phyloP scores from a whole-genome alignment of 352 stramenopile genomes.

The Phytophthora pini region DNA sequence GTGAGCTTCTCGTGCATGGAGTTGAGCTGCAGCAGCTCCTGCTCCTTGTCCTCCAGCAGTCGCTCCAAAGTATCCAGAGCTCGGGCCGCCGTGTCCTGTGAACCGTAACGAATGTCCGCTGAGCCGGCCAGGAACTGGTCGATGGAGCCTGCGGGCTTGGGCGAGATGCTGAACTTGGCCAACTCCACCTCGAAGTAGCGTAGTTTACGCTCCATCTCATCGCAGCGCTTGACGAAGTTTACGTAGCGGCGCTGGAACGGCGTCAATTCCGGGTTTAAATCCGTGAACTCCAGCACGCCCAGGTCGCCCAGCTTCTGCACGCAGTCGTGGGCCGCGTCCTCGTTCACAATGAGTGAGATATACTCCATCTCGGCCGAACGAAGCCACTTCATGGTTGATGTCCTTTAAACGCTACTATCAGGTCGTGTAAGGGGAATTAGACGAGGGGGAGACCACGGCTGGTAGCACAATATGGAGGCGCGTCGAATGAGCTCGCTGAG shows the following conservation, averaged over 20 bases:
- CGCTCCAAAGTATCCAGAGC: slow-evolving; percentile 96
- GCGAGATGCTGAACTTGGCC: slow-evolving; percentile 92
- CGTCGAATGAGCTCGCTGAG: slow-evolving; percentile 12
- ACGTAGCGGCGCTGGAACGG: slow-evolving; percentile 99
- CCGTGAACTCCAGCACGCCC: slow-evolving; percentile 98
- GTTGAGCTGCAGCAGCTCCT: slow-evolving; percentile 97
- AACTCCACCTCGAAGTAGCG: slow-evolving; percentile 96
- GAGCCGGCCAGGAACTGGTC: slow-evolving; percentile 81
- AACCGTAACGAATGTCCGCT: slow-evolving; percentile 81
- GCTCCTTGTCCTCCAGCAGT: slow-evolving; percentile 97
- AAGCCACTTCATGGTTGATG: slow-evolving; percentile 92
- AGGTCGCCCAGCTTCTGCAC: slow-evolving; percentile 96
- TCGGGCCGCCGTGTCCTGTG: slow-evolving; percentile 78
- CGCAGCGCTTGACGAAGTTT: slow-evolving; percentile 98
- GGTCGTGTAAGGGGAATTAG: background rate
- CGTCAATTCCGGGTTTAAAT: slow-evolving; percentile 98
- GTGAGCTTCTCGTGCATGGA: slow-evolving; percentile 98
- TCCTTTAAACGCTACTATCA: background rate
- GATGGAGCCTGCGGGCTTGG: slow-evolving; percentile 72
- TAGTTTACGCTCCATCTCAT: slow-evolving; percentile 99
- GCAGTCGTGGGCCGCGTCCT: slow-evolving; percentile 97
- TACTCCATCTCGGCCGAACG: slow-evolving; percentile 99
- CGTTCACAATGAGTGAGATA: slow-evolving; percentile 98
- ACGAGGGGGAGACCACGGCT: background rate
- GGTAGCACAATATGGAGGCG: background rate